Base-by-base conservation (phyloP, 2,329 filamentous ascomycete species). In the Pseudogymnoascus sp. region DNA sequence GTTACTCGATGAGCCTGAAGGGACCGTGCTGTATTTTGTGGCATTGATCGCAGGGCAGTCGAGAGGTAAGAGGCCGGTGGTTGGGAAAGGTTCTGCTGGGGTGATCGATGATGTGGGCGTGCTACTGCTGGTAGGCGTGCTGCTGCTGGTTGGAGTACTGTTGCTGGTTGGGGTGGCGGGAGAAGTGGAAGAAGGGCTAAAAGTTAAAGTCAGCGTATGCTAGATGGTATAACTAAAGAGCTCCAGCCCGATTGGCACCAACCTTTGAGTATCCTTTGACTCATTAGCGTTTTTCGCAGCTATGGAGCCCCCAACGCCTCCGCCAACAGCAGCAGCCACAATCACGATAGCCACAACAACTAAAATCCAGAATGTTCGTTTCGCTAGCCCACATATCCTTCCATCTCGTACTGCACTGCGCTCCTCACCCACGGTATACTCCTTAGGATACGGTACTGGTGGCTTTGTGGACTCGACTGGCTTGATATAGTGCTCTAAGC, bases 281-380 rank as follows among this genome's bases (percentile, higher is more conserved):
- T 62, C 62, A 31, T 40, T 62, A 10, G 16, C n/a, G 25, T 38
- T 31, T 36, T 62, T 64, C 21, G 38, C 8, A 31, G 60, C 61
- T 12, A 63, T 25, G 10, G 40, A 56, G 31, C 63, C 63, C 63
- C 63, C 63, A 23, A 64, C 61, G 23, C 63, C 63, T 56, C 63
- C 63, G 8, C 63, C 63, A n/a, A 64, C 63, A 16, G 64, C 62
- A 23, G 28, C 64, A n/a, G 40, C 64, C 21, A 65, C 53, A 28
- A 63, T 38, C 18, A 65, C 25, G n/a, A 63, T 34, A 25, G 56
- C 31, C 14, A 37, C 53, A 4, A 18, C 31, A 6, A 59, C 11
- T 11, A 61, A 25, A 59, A 65, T 63, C 64, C 64, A 63, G 28
- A 65, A 65, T 8, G 53, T 53, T 34, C 53, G 34, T 12, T 31